phyloP scores from a whole-genome alignment of 2,329 filamentous ascomycete species.

The Fusarium udum region DNA sequence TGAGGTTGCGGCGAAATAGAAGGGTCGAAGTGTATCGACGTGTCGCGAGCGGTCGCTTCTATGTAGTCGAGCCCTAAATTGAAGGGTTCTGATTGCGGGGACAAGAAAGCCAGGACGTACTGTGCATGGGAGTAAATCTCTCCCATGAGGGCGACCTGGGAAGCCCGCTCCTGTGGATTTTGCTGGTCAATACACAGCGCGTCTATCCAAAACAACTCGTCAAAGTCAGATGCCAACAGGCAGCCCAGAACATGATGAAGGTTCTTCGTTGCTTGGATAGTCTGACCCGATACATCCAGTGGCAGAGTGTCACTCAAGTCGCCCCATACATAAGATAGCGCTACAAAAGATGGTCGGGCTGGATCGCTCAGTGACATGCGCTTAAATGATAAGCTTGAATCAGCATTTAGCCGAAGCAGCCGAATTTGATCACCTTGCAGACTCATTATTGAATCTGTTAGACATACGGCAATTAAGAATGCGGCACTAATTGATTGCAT shows the following conservation, averaged over 20 bases:
- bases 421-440: not conserved
- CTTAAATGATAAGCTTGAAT: not conserved
- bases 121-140: not conserved
- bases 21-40: not conserved
- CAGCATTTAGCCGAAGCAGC: not conserved
- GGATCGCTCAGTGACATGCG: not conserved
- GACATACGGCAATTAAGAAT: rapidly evolving
- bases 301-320: not conserved
- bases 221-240: not conserved
- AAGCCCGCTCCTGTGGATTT: rapidly evolving
- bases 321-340: not conserved
- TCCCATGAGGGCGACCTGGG: not conserved
- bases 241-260: not conserved
- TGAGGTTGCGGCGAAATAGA: not conserved
- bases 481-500: rapidly evolving
- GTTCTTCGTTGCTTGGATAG: not conserved
- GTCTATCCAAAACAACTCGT: not conserved
- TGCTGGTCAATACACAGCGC: not conserved
- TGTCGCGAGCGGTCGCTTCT: not conserved
- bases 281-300: rapidly evolving
- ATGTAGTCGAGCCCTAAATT: not conserved
- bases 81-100: not conserved
- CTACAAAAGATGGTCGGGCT: rapidly evolving
- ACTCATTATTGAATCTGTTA: not conserved
- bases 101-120: not conserved